Base-by-base conservation (phyloP, 2,329 filamentous ascomycete species). In the Juglanconis juglandina region DNA sequence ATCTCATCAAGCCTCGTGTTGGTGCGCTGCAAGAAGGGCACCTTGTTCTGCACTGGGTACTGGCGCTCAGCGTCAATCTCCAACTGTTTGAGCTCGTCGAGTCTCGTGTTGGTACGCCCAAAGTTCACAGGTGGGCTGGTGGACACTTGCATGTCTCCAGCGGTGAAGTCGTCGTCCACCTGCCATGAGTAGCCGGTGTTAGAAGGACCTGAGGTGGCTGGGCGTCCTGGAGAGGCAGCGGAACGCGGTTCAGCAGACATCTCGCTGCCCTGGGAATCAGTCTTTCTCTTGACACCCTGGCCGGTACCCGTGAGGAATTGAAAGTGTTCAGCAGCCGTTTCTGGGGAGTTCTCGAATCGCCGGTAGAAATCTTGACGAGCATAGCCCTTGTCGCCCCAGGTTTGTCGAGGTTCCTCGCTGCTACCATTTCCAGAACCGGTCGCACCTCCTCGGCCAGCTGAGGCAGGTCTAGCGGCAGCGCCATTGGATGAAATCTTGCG, bases 91-190 rank as follows among this genome's bases (percentile, higher is more conserved):
- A 77, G 72, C 53, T 74, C 69, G 14, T 74, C 70, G 24, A 76
- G 68, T 50, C 70, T 71, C 44, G 68, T 70, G 56, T 74, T 75
- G 60, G 67, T 71, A 46, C 71, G 71, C 49, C 66, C 70, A 30
- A 77, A 70, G 34, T 69, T 73, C 55, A 85, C 76, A 37, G 80
- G 78, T n/a, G 83, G 83, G 63, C 82, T 86, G 63, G 81, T 75
- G 0, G 83, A 86, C 39, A 82, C 68, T 60, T 85, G 81, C 44
- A 85, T 61, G 60, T 85, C 82, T 47, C 78, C 76, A 10, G 78
- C 82, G 0, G 83, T 85, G 64, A 86, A 85, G 58, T 86, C 83
- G 5, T 79, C 77, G 39, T 86, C 83, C 6, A 84, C 70, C 59
- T 85, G 73, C 83, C 82, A 86, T 7, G 77, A 79, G 59, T 79